Evolutionary conservation across 2,329 filamentous ascomycete genomes (phyloP), one percentile per base, ranked within the genome.

Genomic region (Cytospora mali): DNA sequence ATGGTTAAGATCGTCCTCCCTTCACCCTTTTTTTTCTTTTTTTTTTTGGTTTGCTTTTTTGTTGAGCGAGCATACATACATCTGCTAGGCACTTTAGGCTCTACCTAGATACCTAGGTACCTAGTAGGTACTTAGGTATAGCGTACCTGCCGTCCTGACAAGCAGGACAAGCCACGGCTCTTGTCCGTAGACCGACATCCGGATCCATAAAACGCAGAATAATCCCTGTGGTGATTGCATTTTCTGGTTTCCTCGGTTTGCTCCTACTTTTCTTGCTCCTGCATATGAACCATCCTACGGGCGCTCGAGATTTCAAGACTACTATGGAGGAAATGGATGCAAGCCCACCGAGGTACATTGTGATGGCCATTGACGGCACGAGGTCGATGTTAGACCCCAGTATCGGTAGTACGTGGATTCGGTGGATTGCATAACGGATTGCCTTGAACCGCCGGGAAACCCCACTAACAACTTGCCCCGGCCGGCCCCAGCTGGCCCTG

Each of bases 361-460:
- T 46, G 57, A 53, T 59, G 18, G 7, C 52, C 49, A 53, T 59
- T 29, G 49, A 39, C 27, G 57, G 23, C 25, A 18, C 25, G 42
- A 6, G 29, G 23, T 48, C 21, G 46, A 23, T 51, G 46, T 25
- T 51, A 23, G n/a, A 18, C 21, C 14, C 31, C 55, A 39, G 23
- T 51, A 51, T 51, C 18, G 23, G 27, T 46, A 46, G 9, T 21
- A 29, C 33, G 28, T 25, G 10, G 42, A 39, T n/a, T 59, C 14
- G 33, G 23, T 14, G 42, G 27, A 13, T 27, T 46, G 13, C 27
- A 48, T 21, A 54, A 2, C 53, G 50, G 23, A 46, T 21, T 46
- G 42, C 42, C 42, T n/a, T 23, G 42, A 46, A 13, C n/a, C n/a
- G 42, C n/a, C 42, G 42, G 42, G 42, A 23, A n/a, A 46, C 42